These are phyloP conservation scores for Yamadazyma aaseri DNA, from an alignment of 1,139 yeast species.

Conservation along the genomic window DNA sequence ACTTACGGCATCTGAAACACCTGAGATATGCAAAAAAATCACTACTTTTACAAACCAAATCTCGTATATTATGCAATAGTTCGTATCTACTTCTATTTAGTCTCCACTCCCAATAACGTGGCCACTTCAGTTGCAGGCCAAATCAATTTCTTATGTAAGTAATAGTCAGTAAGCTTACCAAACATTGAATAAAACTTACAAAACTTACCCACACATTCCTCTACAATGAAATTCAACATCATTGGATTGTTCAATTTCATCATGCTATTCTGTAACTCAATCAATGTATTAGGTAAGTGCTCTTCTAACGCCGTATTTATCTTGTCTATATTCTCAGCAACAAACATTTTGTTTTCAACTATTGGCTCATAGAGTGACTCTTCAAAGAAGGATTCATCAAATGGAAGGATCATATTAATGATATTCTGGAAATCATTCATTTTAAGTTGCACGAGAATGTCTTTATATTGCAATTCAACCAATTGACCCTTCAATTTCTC, in stretches of 20 bases:
- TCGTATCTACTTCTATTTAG: neutral
- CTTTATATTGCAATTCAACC: slow-evolving; percentile 40
- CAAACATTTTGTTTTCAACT: slow-evolving; percentile 61
- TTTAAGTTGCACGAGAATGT: slow-evolving; percentile 49
- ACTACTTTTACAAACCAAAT: too few relatives aligned
- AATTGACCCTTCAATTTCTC: slow-evolving; percentile 32
- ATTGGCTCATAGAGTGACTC: slow-evolving; percentile 61
- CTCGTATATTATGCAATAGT: too few relatives aligned
- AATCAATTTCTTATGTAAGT: slow-evolving; percentile 39
- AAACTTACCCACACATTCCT: slow-evolving; percentile 47
- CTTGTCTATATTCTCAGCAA: slow-evolving; percentile 33
- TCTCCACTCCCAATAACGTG: slow-evolving; percentile 63
- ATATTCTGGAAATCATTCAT: slow-evolving; percentile 58
- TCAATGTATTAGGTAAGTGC: slow-evolving; percentile 58
- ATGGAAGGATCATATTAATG: slow-evolving; percentile 68
- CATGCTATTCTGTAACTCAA: slow-evolving; percentile 58
- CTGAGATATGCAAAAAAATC: too few relatives aligned
- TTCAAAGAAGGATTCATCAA: slow-evolving; percentile 51
- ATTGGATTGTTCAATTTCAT: slow-evolving; percentile 63
- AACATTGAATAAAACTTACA: slow-evolving; percentile 55
- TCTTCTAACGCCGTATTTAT: slow-evolving; percentile 46
- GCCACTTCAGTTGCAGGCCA: slow-evolving; percentile 64
- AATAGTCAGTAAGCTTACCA: slow-evolving; percentile 34
- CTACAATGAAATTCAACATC: slow-evolving; percentile 54
- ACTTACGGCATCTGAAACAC: too few relatives aligned